Base-by-base conservation (phyloP, 2,329 filamentous ascomycete species). In the Waltergamsia citrina region DNA sequence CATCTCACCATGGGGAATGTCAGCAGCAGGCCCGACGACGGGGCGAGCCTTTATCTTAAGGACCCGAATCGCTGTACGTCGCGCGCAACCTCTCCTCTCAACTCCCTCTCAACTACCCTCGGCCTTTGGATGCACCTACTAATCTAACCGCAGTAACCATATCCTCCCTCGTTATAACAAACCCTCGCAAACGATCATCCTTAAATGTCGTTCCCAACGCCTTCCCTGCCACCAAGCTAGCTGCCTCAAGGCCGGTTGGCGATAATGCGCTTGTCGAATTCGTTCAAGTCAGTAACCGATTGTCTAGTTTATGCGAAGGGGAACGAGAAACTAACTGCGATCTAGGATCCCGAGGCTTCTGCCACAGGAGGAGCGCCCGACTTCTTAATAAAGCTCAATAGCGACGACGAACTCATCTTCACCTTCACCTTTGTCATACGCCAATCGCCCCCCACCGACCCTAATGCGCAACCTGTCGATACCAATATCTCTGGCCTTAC, bases 321-420 rank as follows among this genome's bases (percentile, higher is more conserved):
- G n/a, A n/a, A n/a, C n/a, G n/a, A n/a, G 16, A 11, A 25, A 16
- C 24, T 32, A 20, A 36, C 33, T 24, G 9, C 18, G 19, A 34
- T 40, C 28, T 36, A 94, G 87, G 92, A 96, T 55, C 78, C 85
- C 28, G 90, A 95, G 40, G 52, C 65, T 36, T 53, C 65, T 18
- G 54, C 59, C 31, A 43, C 59, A 22, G 54, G 59, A 20, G 58
- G 65, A 34, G 52, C 65, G 19, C 85, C 87, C 7, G 72, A 70
- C 39, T 94, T 96, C 56, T 73, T 98, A 33, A 67, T 96, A 38
- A 92, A 93, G 53, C 66, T 98, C 21, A 75, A 69, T 46, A 92
- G 88, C 60, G 87, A 94, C 46, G 92, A 96, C 46, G 92, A 98
- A 45, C 77, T 98, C 35, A 77, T 78, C 44, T 94, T 98, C 61